A percentile compares a stretch with the other conserved stretches of the same genome.
phyloP scores from a whole-genome alignment of 345 rosid species.

The Angophora floribunda region DNA sequence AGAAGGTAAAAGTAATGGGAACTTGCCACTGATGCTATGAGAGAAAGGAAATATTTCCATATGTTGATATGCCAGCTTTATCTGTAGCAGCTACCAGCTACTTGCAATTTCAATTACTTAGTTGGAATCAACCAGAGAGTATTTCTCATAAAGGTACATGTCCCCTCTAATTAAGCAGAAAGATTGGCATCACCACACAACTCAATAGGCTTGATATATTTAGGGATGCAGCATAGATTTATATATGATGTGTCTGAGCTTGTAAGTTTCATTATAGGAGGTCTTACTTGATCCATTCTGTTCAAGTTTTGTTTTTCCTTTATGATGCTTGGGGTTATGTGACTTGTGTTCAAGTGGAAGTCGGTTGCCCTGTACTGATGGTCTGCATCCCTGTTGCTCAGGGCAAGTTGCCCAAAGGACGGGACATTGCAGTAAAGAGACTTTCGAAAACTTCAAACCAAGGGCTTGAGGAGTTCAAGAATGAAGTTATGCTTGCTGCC shows the following conservation, averaged over 20 bases:
- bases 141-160: background rate
- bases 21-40: background rate
- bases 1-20: background rate
- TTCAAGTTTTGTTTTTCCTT: background rate
- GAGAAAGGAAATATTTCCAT: background rate
- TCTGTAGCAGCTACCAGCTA: background rate
- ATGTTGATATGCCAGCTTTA: background rate
- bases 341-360: background rate
- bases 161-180: background rate
- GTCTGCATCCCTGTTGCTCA: background rate
- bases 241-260: background rate
- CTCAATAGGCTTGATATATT: background rate
- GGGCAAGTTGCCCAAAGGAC: constrained; percentile 16
- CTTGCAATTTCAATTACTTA: background rate
- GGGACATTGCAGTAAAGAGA: constrained; percentile 33
- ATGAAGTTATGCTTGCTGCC: constrained; percentile 22
- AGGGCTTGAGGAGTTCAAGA: constrained; percentile 25
- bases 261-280: background rate
- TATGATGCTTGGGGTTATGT: background rate
- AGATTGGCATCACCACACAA: background rate
- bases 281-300: background rate
- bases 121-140: background rate
- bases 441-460: constrained; percentile 23
- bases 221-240: background rate
- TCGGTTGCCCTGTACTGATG: background rate